Evolutionary conservation across 179 eudicot genomes (phyloP).

Genomic region (Beta lomatogona): DNA sequence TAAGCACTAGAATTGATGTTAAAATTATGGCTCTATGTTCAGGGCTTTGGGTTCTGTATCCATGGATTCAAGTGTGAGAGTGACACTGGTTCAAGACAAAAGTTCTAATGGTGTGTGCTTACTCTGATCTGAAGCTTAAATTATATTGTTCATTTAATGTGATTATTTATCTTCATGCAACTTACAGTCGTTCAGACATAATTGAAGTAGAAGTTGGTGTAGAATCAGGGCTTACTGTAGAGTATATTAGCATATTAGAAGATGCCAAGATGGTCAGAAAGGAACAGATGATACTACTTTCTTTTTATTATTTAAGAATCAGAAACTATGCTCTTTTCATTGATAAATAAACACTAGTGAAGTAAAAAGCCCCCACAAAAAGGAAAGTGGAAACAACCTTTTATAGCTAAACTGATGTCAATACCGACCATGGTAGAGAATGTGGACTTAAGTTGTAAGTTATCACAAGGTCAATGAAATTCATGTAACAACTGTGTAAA

Average conservation of each 20-base stretch:
- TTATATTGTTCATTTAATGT: neutral
- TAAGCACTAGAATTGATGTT: constrained; percentile 8
- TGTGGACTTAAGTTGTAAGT: neutral
- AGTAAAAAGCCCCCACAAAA: neutral
- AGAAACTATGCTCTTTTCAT: too few relatives aligned
- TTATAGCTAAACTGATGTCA: neutral
- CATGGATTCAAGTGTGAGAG: constrained; percentile 90
- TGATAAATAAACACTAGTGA: neutral
- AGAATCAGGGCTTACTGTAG: neutral
- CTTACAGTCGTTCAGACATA: neutral
- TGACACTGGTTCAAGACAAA: constrained; percentile 60
- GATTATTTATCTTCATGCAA: neutral
- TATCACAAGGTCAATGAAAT: too few relatives aligned
- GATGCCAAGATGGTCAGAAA: neutral
- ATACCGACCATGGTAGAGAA: neutral
- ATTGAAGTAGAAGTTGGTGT: neutral
- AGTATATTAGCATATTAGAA: neutral
- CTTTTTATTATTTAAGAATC: neutral
- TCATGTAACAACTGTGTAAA: too few relatives aligned
- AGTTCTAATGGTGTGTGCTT: constrained; percentile 48
- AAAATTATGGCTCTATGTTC: constrained; percentile 25
- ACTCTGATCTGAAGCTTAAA: neutral
- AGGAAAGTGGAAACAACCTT: neutral
- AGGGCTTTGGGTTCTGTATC: constrained; percentile 91
- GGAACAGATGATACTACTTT: neutral